Conservation (phyloP, 352 stramenopile genomes). For the Phytopythium delawarense region DNA sequence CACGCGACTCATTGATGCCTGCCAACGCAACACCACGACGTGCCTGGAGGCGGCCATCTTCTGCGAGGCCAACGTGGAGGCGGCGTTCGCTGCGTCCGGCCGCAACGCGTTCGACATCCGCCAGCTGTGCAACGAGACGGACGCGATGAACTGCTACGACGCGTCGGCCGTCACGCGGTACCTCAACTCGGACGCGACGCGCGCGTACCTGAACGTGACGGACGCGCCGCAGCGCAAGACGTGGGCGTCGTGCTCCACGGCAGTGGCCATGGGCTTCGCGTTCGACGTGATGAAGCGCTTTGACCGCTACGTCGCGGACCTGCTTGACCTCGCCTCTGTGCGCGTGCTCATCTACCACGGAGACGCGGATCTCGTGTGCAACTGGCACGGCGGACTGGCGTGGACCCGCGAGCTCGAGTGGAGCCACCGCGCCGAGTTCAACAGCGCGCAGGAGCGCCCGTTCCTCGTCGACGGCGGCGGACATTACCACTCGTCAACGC, state of each 20-base stretch:
- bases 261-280: conserved; percentile 19
- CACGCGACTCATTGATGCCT: conserved; percentile 23
- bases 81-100: conserved; percentile 11
- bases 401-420: conserved; percentile 92
- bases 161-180: conserved; percentile 26
- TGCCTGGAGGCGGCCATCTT: conserved; percentile 21
- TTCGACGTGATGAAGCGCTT: conserved; percentile 93
- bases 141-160: conserved; percentile 22
- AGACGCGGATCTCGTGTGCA: conserved; percentile 96
- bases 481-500: not conserved
- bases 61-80: conserved; percentile 19
- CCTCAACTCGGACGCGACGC: conserved; percentile 46
- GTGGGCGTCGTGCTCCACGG: conserved; percentile 48
- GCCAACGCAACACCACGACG: conserved; percentile 17
- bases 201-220: conserved; percentile 21
- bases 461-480: conserved; percentile 13
- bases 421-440: conserved; percentile 83
- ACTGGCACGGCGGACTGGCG: conserved; percentile 93
- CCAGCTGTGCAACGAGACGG: conserved; percentile 20
- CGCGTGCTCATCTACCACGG: conserved; percentile 95
- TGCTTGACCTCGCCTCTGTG: conserved; percentile 59
- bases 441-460: conserved; percentile 22
- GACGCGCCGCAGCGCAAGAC: conserved; percentile 18
- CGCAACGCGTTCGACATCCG: conserved; percentile 65
- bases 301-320: conserved; percentile 70